Evolutionary conservation across 768 basidiomycete genomes (phyloP).

Genomic region (Ramaria rubella): DNA sequence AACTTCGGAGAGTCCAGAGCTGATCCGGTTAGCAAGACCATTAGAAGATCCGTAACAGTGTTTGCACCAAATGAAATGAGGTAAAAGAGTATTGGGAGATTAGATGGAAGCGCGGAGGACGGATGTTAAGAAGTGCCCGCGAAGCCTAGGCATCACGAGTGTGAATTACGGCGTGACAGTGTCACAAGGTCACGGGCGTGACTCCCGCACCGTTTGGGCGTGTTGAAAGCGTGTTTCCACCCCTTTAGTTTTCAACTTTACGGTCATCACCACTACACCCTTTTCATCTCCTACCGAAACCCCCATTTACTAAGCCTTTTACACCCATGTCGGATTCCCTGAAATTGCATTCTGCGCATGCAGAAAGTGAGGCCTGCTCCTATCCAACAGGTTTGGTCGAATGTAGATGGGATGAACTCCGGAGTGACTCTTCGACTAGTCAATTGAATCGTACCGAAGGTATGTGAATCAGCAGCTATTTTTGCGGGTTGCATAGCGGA

Average conservation of each 20-base stretch:
- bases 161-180: not conserved
- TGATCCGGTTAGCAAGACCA: not conserved
- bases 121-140: too few species aligned
- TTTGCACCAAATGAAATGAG: not conserved
- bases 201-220: slow-evolving; percentile 9
- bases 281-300: not conserved
- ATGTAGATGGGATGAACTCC: not conserved
- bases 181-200: slow-evolving; percentile 5
- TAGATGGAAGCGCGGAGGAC: not conserved
- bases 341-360: not conserved
- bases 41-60: not conserved
- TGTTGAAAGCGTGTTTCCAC: slow-evolving; percentile 9
- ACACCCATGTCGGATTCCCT: not conserved
- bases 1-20: not conserved
- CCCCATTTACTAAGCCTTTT: not conserved
- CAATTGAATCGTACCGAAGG: not conserved
- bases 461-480: not conserved
- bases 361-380: not conserved
- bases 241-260: not conserved
- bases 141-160: too few species aligned
- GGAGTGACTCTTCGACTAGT: not conserved
- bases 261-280: not conserved
- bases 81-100: not conserved
- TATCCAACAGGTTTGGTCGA: not conserved
- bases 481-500: not conserved